Evolutionary conservation across 805 yeast species (phyloP).

Genomic region (Candida tibetensis): DNA sequence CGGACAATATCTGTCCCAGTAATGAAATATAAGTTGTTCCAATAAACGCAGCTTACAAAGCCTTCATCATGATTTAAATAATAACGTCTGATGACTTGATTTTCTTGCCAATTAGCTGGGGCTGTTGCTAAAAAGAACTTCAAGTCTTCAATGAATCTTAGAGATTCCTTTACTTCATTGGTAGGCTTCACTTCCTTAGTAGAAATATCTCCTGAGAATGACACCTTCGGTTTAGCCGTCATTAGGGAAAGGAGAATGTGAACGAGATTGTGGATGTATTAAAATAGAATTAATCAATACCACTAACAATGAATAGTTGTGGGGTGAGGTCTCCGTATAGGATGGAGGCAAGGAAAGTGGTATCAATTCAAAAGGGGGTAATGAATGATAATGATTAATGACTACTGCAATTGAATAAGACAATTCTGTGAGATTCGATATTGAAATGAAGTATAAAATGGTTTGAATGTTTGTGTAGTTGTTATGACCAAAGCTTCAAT

Average conservation of each 20-base stretch:
- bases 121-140: slow-evolving; percentile 89
- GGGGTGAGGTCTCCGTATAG: background rate
- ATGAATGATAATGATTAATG: background rate
- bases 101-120: slow-evolving; percentile 90
- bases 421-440: no score
- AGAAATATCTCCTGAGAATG: background rate
- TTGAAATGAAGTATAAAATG: background rate
- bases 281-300: background rate
- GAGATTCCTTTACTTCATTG: slow-evolving; percentile 41
- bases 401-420: no score
- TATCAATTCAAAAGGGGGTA: background rate
- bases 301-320: background rate
- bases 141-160: slow-evolving; percentile 68
- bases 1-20: slow-evolving; percentile 97
- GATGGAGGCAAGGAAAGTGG: background rate
- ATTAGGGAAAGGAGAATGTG: background rate
- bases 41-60: slow-evolving; percentile 85
- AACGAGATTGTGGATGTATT: background rate
- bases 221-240: background rate
- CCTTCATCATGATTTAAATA: slow-evolving; percentile 86
- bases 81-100: slow-evolving; percentile 83
- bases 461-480: background rate
- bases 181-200: slow-evolving; percentile 7
- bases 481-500: background rate
- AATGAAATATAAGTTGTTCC: slow-evolving; percentile 86